A percentile compares a stretch with the other conserved stretches of the same genome.
These are phyloP conservation scores for Boletus subcaerulescens DNA, from an alignment of 768 basidiomycete genomes.

Conservation along the genomic window DNA sequence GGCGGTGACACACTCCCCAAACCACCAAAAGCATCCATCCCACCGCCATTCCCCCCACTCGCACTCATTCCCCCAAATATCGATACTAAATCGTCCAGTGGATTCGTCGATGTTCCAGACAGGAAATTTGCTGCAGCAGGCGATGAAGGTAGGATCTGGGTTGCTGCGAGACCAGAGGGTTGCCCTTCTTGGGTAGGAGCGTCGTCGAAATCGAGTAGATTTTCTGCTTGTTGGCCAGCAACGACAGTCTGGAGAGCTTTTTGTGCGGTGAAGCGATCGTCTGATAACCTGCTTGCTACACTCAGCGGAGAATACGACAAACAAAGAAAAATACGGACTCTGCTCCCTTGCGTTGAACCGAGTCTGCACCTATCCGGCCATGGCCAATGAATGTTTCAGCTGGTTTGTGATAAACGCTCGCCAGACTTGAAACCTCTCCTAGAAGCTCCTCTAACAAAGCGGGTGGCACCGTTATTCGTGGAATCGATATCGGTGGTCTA, in stretches of 20 bases:
- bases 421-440: conserved; percentile 83
- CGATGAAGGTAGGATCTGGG: conserved; percentile 65
- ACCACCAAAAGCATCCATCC: conserved; percentile 15
- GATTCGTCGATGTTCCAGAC: conserved; percentile 80
- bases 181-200: conserved; percentile 51
- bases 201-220: conserved; percentile 92
- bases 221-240: conserved; percentile 90
- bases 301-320: conserved; percentile 2
- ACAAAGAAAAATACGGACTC: conserved; percentile 45
- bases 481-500: conserved; percentile 90
- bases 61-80: conserved; percentile 69
- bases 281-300: conserved; percentile 42
- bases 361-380: conserved; percentile 83
- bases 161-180: conserved; percentile 76
- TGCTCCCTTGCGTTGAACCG: conserved; percentile 59
- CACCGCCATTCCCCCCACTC: conserved; percentile 16
- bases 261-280: conserved; percentile 70
- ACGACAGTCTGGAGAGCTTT: conserved; percentile 89
- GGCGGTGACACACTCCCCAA: conserved; percentile 16
- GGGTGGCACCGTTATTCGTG: conserved; percentile 85
- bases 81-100: conserved; percentile 89
- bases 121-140: conserved; percentile 74
- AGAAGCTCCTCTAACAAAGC: conserved; percentile 88
- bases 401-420: conserved; percentile 97
- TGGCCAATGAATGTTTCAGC: conserved; percentile 93